These are phyloP conservation scores for Volvox reticuliferus DNA, from an alignment of 139 green algal genomes.

Conservation along the genomic window DNA sequence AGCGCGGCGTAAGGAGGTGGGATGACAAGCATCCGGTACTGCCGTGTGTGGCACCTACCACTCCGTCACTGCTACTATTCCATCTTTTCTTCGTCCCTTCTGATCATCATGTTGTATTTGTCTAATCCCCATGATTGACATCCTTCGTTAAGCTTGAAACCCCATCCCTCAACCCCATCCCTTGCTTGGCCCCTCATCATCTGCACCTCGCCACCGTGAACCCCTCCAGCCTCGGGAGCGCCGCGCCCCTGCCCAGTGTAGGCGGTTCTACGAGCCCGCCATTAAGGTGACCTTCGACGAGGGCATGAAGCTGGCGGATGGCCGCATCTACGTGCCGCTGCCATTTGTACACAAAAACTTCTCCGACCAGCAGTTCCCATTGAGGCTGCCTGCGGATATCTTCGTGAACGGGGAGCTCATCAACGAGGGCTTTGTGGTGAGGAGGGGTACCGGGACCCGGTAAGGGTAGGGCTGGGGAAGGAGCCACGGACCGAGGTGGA, in stretches of 20 bases:
- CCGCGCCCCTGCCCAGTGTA: neutral
- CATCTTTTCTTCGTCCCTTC: too few species aligned
- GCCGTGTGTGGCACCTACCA: neutral
- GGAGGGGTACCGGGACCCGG: neutral
- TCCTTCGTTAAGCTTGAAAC: too few species aligned
- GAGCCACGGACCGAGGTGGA: too few species aligned
- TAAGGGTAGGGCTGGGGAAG: too few species aligned
- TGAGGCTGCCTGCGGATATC: conserved; percentile 38
- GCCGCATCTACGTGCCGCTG: conserved; percentile 55
- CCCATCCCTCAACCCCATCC: neutral
- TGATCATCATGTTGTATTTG: too few species aligned
- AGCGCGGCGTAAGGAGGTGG: neutral
- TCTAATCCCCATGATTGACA: too few species aligned
- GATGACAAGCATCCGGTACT: neutral
- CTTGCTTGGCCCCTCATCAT: neutral
- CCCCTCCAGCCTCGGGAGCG: neutral
- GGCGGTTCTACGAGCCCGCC: conserved; percentile 38
- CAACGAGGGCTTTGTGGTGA: conserved; percentile 26
- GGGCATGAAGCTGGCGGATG: conserved; percentile 49
- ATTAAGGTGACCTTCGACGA: conserved; percentile 47
- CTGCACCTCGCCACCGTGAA: neutral
- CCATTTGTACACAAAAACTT: conserved; percentile 52
- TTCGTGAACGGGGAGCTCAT: conserved; percentile 50
- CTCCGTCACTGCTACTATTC: neutral
- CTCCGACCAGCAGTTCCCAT: conserved; percentile 20